phyloP scores from a whole-genome alignment of 371 early-diverging fungal genomes.

The Lichtheimia ramosa region DNA sequence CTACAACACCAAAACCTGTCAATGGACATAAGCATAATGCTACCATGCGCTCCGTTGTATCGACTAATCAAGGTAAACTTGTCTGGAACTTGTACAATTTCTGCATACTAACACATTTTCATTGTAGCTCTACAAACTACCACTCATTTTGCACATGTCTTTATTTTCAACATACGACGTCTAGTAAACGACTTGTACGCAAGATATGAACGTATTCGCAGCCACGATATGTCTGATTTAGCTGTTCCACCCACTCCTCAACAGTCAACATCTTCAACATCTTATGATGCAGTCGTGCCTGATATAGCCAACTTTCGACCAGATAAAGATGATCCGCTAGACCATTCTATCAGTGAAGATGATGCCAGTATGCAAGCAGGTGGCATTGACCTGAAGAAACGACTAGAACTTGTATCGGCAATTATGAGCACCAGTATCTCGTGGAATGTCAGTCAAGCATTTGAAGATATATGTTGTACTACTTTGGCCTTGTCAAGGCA shows the following conservation, averaged over 20 bases:
- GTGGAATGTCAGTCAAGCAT: conserved; percentile 52
- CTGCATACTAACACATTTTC: not conserved
- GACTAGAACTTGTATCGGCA: conserved; percentile 31
- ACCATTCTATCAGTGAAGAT: conserved; percentile 13
- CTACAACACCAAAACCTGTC: conserved; percentile 13
- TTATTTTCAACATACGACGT: conserved; percentile 44
- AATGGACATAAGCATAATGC: conserved; percentile 25
- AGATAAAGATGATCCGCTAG: conserved; percentile 40
- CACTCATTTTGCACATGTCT: conserved; percentile 35
- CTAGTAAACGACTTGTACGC: conserved; percentile 38
- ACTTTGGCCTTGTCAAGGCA: conserved; percentile 23
- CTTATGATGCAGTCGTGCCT: conserved; percentile 38
- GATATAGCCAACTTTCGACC: conserved; percentile 27
- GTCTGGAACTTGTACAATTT: not conserved
- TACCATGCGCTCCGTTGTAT: conserved; percentile 23
- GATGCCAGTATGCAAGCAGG: conserved; percentile 17
- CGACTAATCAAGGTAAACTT: conserved; percentile 25
- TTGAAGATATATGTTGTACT: conserved; percentile 36
- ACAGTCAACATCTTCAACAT: conserved; percentile 31
- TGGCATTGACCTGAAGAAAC: conserved; percentile 12
- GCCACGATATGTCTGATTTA: not conserved
- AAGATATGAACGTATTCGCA: conserved; percentile 1
- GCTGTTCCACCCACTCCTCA: conserved; percentile 20
- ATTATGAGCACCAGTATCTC: conserved; percentile 52
- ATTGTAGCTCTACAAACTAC: conserved; percentile 12